A percentile compares a stretch with the other conserved stretches of the same genome.
These are phyloP conservation scores for Boletellus sp. DNA, from an alignment of 768 basidiomycete species.

Conservation along the genomic window DNA sequence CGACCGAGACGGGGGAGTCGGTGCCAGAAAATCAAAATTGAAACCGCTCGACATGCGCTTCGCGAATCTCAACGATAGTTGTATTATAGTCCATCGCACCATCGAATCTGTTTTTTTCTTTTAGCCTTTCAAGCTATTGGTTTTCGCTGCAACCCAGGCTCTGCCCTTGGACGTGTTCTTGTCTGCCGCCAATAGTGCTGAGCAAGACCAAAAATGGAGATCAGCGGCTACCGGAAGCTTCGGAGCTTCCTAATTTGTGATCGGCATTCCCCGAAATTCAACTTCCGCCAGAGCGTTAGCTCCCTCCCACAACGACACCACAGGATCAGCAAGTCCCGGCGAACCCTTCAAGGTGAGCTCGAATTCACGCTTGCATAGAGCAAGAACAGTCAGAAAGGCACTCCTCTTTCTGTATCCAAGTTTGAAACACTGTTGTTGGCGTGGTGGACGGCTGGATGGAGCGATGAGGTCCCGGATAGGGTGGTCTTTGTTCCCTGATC, in stretches of 20 bases:
- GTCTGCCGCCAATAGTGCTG: too few relatives aligned
- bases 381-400: slow-evolving; percentile 8
- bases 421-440: slow-evolving; percentile 11
- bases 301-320: slow-evolving; percentile 11
- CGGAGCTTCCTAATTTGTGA: slow-evolving; percentile 8
- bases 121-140: too few relatives aligned
- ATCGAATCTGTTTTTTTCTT: too few relatives aligned
- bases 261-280: slow-evolving; percentile 30
- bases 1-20: too few relatives aligned
- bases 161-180: too few relatives aligned
- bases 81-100: too few relatives aligned
- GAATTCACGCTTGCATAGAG: slow-evolving; percentile 26
- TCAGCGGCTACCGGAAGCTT: not conserved
- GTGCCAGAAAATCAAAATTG: too few relatives aligned
- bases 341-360: slow-evolving; percentile 61
- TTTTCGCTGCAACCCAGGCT: too few relatives aligned
- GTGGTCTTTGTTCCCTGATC: slow-evolving; percentile 8
- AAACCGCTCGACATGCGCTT: too few relatives aligned
- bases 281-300: slow-evolving; percentile 12
- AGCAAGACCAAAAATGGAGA: too few relatives aligned
- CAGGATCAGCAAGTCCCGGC: slow-evolving; percentile 27
- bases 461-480: slow-evolving; percentile 35
- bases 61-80: too few relatives aligned
- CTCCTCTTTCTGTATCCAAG: not conserved
- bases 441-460: slow-evolving; percentile 42